Evolutionary conservation across 1,284 basidiomycete genomes (phyloP).

Genomic region (Puccinia sorghi): DNA sequence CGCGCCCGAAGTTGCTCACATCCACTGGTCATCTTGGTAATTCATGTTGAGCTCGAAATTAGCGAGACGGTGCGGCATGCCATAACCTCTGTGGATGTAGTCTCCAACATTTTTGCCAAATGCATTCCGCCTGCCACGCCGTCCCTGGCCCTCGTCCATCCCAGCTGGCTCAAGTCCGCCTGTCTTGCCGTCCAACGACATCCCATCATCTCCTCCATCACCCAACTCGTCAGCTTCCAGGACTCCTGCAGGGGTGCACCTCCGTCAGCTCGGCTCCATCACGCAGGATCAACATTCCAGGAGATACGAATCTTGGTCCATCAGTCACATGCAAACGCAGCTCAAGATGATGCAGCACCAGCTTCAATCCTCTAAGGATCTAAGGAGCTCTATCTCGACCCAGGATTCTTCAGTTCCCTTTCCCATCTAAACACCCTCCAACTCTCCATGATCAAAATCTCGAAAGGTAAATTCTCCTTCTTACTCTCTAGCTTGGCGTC

Average conservation of each 20-base stretch:
- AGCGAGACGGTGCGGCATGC: not conserved
- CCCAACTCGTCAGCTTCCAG: conserved; percentile 18
- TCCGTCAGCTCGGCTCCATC: not conserved
- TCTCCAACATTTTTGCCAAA: not conserved
- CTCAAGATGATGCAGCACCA: not conserved
- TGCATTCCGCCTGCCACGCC: not conserved
- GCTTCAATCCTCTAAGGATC: conserved; percentile 13
- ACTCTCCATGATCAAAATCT: conserved; percentile 14
- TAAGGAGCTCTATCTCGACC: conserved; percentile 29
- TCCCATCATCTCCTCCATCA: conserved; percentile 28
- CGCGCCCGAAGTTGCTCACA: no score
- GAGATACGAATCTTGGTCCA: not conserved
- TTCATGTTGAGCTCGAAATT: no score
- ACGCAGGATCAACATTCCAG: not conserved
- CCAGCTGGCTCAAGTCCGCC: conserved; percentile 14
- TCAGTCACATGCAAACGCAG: not conserved
- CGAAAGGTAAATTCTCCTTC: not conserved
- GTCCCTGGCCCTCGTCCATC: conserved; percentile 22
- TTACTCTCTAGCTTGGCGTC: not conserved
- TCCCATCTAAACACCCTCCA: not conserved
- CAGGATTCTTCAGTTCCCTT: conserved; percentile 13
- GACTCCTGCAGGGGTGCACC: not conserved
- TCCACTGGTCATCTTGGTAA: no score
- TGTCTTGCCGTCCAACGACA: conserved; percentile 23
- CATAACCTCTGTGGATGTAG: conserved; percentile 11